Base-by-base conservation (phyloP, 768 basidiomycete genomes). In the Leucogyrophana mollusca region DNA sequence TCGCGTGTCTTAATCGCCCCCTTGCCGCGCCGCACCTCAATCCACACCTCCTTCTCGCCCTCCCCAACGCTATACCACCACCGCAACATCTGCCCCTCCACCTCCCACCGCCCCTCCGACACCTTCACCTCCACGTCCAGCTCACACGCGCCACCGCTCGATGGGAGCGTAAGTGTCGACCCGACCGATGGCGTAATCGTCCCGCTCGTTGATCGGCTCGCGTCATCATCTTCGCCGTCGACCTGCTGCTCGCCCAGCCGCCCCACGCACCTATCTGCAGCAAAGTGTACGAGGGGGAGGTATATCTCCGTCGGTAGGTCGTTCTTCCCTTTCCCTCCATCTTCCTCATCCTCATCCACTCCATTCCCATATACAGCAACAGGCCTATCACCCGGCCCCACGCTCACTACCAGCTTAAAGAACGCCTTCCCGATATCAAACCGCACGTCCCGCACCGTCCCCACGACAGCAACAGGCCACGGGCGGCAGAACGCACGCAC, bases 211-310 rank as follows among this genome's bases (percentile, higher is more conserved):
- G 47, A 41, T 44, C 41, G 33, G 14, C 44, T 16, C 30, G 57
- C 60, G 7, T 7, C 35, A 8, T 36, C 43, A 34, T 32, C 44
- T 24, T 39, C 38, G 18, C 23, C 27, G 17, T 40, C 25, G 20
- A 32, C 39, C 35, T 40, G 49, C 8, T 32, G 35, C 21, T 27
- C 49, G 35, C 43, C 42, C 7, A 56, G 30, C 27, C 56, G 53
- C 17, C 60, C 54, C 23, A 66, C 59, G 30, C 60, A 59, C 37
- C 16, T 47, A 17, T 71, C 66, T 50, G 76, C 73, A 3, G 86
- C 90, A 61, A 83, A 99, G 62, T 99, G 96, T 16, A 95, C 84
- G 40, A 92, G 73, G 4, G 96, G 96, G 1, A 98, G 63, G 62
- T 79, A 99, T 17, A 98, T 83, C 73, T 96, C 96, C 16, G 93